A percentile compares a stretch with the other conserved stretches of the same genome.
Evolutionary conservation across 371 early-diverging fungal genomes (phyloP).

Genomic region (Apophysomyces variabilis): DNA sequence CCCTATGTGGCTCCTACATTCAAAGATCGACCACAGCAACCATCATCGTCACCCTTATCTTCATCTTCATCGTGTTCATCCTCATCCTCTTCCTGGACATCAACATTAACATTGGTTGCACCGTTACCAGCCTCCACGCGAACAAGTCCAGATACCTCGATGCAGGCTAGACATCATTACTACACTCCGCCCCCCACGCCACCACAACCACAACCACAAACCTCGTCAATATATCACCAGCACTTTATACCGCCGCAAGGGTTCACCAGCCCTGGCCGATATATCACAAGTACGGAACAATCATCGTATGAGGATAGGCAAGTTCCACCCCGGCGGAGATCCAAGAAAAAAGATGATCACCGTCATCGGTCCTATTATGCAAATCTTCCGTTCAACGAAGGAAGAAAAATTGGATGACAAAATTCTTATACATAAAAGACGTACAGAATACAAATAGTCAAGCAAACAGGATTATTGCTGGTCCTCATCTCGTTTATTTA

Average conservation of each 20-base stretch:
- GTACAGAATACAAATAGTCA: background rate
- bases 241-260: background rate
- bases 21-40: conserved; percentile 23
- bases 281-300: background rate
- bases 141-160: background rate
- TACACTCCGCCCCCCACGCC: background rate
- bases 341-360: background rate
- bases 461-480: background rate
- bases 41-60: background rate
- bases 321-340: background rate
- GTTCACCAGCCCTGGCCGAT: background rate
- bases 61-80: too few species aligned
- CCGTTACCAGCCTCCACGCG: too few species aligned
- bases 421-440: background rate
- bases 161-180: background rate
- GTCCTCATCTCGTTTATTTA: background rate
- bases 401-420: background rate
- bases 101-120: too few species aligned
- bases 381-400: background rate
- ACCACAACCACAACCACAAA: too few species aligned
- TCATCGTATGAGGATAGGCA: background rate
- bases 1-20: background rate
- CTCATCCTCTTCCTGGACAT: too few species aligned
- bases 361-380: background rate
- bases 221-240: background rate